phyloP scores from a whole-genome alignment of 1,284 basidiomycete species.

The Limonomyces culmigenus region DNA sequence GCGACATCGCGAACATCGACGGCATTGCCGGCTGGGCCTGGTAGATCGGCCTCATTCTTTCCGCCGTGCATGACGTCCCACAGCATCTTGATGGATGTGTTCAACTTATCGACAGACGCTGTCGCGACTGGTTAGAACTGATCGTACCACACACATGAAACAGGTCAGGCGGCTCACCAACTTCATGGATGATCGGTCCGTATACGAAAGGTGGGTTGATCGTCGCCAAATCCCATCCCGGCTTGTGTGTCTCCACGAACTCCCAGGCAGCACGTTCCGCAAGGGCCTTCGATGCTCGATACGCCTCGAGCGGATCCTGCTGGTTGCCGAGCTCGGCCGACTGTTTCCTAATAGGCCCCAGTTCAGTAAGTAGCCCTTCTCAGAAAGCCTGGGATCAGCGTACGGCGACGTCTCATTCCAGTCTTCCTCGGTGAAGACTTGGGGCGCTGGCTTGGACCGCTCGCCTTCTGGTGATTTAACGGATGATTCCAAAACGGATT shows the following conservation, averaged over 20 bases:
- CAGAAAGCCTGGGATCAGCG: constrained; percentile 24
- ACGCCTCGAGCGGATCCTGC: constrained; percentile 7
- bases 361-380: too few relatives aligned
- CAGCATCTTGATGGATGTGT: not conserved
- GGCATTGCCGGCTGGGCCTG: not conserved
- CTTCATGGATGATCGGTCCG: constrained; percentile 3
- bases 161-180: too few relatives aligned
- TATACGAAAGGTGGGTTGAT: not conserved
- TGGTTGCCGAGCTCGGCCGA: constrained; percentile 2
- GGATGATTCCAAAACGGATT: too few relatives aligned
- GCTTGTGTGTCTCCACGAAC: constrained; percentile 12
- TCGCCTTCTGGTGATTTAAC: constrained; percentile 10
- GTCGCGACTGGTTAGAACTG: too few relatives aligned
- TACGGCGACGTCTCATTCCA: constrained; percentile 40
- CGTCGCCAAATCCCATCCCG: not conserved
- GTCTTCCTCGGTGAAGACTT: constrained; percentile 18
- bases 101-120: not conserved
- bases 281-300: constrained; percentile 26
- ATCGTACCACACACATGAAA: too few relatives aligned
- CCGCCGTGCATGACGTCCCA: not conserved
- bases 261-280: constrained; percentile 34
- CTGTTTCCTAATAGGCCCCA: too few relatives aligned
- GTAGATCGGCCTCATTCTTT: not conserved
- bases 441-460: constrained; percentile 5
- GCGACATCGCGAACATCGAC: constrained; percentile 5